Percentiles rank a stretch among this genome's conserved stretches.
phyloP scores from a whole-genome alignment of 768 basidiomycete species.

The Kwoniella europaea region DNA sequence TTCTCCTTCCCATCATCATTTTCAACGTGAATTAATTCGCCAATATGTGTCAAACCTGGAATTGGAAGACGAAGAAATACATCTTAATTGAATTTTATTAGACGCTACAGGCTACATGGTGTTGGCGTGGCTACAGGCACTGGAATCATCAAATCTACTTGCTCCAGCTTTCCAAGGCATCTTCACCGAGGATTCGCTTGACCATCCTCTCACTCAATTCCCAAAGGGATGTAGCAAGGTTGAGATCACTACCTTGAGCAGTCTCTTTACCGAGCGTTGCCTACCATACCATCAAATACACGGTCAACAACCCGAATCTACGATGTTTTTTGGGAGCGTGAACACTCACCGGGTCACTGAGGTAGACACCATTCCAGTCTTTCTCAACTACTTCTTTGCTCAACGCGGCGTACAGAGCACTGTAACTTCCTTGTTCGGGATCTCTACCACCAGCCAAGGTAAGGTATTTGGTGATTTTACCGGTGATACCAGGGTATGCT shows the following conservation, averaged over 20 bases:
- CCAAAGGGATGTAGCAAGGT: constrained; percentile 49
- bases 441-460: constrained; percentile 34
- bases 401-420: constrained; percentile 45
- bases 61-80: too few species aligned
- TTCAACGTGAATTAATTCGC: too few species aligned
- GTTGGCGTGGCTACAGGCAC: too few species aligned
- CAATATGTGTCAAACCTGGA: too few species aligned
- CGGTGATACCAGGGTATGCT: constrained; percentile 48
- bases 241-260: constrained; percentile 41
- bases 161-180: constrained; percentile 41
- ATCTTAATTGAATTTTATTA: too few species aligned
- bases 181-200: constrained; percentile 45
- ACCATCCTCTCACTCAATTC: constrained; percentile 50
- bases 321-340: too few species aligned
- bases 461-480: constrained; percentile 38
- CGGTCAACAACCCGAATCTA: background rate
- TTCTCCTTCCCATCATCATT: too few species aligned
- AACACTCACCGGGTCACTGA: constrained; percentile 45
- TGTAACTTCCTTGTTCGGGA: constrained; percentile 53
- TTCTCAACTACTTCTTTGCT: constrained; percentile 51
- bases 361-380: constrained; percentile 50
- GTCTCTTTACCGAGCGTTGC: constrained; percentile 49
- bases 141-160: background rate
- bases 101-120: background rate
- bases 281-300: background rate